phyloP scores from a whole-genome alignment of 179 eudicot species.

The Beta corolliflora region DNA sequence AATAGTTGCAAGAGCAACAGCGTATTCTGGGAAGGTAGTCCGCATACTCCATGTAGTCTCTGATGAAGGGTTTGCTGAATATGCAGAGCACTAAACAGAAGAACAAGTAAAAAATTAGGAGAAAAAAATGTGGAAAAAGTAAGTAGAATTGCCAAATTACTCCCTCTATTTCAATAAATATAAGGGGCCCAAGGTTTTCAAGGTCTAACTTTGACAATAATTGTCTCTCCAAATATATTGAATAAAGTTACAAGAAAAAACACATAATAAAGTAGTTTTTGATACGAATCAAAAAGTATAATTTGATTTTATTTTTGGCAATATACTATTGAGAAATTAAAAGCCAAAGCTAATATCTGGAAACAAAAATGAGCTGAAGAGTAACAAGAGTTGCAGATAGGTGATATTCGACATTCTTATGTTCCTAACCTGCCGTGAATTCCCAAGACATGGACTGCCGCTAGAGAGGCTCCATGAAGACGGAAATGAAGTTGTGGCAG shows the following conservation, averaged over 20 bases:
- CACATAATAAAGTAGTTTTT: no score
- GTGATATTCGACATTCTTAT: neutral
- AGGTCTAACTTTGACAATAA: neutral
- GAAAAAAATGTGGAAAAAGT: neutral
- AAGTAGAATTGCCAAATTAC: neutral
- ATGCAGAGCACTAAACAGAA: constrained; percentile 77
- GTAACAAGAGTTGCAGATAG: neutral
- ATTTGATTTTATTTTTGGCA: no score
- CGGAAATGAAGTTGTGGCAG: constrained; percentile 62
- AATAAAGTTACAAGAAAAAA: no score
- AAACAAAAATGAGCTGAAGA: neutral
- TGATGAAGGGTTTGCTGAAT: constrained; percentile 69
- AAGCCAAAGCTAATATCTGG: no score
- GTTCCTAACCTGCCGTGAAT: constrained; percentile 53
- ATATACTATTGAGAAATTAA: no score
- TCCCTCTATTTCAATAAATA: neutral
- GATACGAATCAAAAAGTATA: no score
- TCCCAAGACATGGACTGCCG: constrained; percentile 69
- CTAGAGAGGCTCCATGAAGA: constrained; percentile 60
- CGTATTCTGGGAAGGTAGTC: constrained; percentile 91
- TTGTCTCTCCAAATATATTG: neutral
- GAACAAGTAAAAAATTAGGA: constrained; percentile 20
- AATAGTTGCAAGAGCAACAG: constrained; percentile 96
- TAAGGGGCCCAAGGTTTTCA: neutral
- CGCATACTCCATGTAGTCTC: constrained; percentile 97